Conservation (phyloP, 1,139 yeast species). For the Debaryomyces udenii region DNA sequence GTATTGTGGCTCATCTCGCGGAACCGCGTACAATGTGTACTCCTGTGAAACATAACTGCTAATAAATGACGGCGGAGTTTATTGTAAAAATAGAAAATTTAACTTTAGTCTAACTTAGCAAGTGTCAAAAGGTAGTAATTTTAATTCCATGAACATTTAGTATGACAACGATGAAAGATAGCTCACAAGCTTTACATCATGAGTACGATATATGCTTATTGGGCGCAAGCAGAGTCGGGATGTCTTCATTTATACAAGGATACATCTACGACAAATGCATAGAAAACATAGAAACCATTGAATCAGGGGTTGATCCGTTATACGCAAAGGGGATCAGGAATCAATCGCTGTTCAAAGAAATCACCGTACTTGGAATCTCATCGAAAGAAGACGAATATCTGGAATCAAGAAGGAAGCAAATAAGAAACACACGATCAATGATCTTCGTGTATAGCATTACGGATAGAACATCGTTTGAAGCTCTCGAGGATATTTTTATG, state of each 20-base stretch:
- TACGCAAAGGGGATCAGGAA: conserved; percentile 29
- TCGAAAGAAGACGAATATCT: conserved; percentile 31
- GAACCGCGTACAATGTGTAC: too few relatives aligned
- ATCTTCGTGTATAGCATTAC: conserved; percentile 37
- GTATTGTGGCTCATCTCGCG: too few relatives aligned
- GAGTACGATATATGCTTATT: conserved; percentile 38
- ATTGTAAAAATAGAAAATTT: too few relatives aligned
- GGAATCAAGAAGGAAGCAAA: conserved; percentile 29
- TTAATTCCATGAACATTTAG: too few relatives aligned
- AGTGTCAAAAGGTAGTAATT: too few relatives aligned
- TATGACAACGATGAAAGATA: conserved; percentile 15
- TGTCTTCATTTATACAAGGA: conserved; percentile 31
- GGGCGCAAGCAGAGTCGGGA: conserved; percentile 35
- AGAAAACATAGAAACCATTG: conserved; percentile 25
- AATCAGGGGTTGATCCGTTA: conserved; percentile 32
- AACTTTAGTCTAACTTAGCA: too few relatives aligned
- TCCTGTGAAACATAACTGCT: too few relatives aligned
- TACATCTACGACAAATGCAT: conserved; percentile 29
- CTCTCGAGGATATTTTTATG: conserved; percentile 31
- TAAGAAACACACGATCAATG: conserved; percentile 33
- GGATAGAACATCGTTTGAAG: conserved; percentile 30
- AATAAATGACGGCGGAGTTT: too few relatives aligned
- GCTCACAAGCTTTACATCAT: conserved; percentile 23
- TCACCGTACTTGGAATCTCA: conserved; percentile 33
- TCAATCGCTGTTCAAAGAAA: conserved; percentile 20